These are phyloP conservation scores for Cryomyces minteri DNA, from an alignment of 495 filamentous ascomycete species.

Conservation along the genomic window DNA sequence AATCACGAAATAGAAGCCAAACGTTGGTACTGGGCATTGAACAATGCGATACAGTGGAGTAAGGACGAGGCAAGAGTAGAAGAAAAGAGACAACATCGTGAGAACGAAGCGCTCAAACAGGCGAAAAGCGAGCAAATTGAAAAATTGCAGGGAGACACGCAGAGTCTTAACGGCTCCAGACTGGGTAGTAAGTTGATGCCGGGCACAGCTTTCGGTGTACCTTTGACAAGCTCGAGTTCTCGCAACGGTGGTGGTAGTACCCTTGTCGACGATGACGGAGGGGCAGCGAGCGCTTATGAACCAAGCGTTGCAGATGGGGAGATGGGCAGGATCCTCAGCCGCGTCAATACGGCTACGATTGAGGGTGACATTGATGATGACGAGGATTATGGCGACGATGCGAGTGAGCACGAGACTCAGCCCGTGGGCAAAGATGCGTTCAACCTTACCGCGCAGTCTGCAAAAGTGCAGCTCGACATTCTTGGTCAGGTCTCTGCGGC, in stretches of 20 bases:
- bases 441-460: slow-evolving; percentile 88
- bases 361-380: slow-evolving; percentile 46
- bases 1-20: slow-evolving; percentile 91
- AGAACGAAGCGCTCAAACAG: slow-evolving; percentile 58
- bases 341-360: slow-evolving; percentile 25
- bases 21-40: slow-evolving; percentile 93
- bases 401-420: slow-evolving; percentile 55
- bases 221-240: slow-evolving; percentile 24
- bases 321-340: slow-evolving; percentile 27
- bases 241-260: slow-evolving; percentile 21
- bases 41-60: slow-evolving; percentile 95
- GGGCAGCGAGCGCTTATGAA: slow-evolving; percentile 36
- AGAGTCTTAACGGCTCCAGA: slow-evolving; percentile 21
- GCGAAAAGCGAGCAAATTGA: slow-evolving; percentile 46
- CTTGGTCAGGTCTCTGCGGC: slow-evolving; percentile 69
- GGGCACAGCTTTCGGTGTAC: slow-evolving; percentile 22
- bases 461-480: slow-evolving; percentile 78
- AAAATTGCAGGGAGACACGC: slow-evolving; percentile 27
- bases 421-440: slow-evolving; percentile 73
- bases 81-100: slow-evolving; percentile 50
- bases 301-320: slow-evolving; percentile 35
- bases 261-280: slow-evolving; percentile 36
- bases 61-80: slow-evolving; percentile 93
- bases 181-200: slow-evolving; percentile 7
- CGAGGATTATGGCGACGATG: slow-evolving; percentile 68